These are phyloP conservation scores for Fusarium cicatricum DNA, from an alignment of 2,329 filamentous ascomycete genomes.

Conservation along the genomic window DNA sequence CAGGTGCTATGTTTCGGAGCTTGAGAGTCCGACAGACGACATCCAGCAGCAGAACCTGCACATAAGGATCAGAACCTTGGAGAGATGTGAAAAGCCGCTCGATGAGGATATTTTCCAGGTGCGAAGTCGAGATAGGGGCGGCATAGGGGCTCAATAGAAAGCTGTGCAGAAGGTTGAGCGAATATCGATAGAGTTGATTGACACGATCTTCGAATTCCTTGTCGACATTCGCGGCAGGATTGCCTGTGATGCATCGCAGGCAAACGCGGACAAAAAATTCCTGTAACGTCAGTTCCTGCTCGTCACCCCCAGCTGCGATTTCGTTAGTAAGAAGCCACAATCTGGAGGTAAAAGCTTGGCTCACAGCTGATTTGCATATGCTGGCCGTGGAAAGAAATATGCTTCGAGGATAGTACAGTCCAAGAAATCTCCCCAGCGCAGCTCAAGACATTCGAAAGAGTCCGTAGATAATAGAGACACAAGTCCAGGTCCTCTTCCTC, in stretches of 20 bases:
- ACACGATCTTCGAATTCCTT: slow-evolving; percentile 53
- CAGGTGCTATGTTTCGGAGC: slow-evolving; percentile 59
- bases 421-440: slow-evolving; percentile 74
- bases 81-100: slow-evolving; percentile 71
- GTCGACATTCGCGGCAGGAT: slow-evolving; percentile 29
- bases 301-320: slow-evolving; percentile 56
- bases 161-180: slow-evolving; percentile 74
- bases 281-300: slow-evolving; percentile 68
- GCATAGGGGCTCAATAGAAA: slow-evolving; percentile 72
- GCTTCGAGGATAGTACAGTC: slow-evolving; percentile 72
- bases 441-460: slow-evolving; percentile 75
- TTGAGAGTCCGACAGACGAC: slow-evolving; percentile 79
- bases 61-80: slow-evolving; percentile 68
- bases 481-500: slow-evolving; percentile 76
- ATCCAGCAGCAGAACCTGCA: slow-evolving; percentile 81
- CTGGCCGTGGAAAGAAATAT: slow-evolving; percentile 42
- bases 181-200: slow-evolving; percentile 74
- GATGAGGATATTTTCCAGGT: slow-evolving; percentile 76
- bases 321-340: slow-evolving; percentile 28
- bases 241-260: slow-evolving; percentile 63
- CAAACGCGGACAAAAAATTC: slow-evolving; percentile 73
- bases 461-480: slow-evolving; percentile 79
- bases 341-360: slow-evolving; percentile 33
- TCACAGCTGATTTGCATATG: slow-evolving; percentile 58
- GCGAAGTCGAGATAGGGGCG: slow-evolving; percentile 64